Evolutionary conservation across 164 flowering plant genomes (phyloP).

Genomic region (Tetracentron sinense): DNA sequence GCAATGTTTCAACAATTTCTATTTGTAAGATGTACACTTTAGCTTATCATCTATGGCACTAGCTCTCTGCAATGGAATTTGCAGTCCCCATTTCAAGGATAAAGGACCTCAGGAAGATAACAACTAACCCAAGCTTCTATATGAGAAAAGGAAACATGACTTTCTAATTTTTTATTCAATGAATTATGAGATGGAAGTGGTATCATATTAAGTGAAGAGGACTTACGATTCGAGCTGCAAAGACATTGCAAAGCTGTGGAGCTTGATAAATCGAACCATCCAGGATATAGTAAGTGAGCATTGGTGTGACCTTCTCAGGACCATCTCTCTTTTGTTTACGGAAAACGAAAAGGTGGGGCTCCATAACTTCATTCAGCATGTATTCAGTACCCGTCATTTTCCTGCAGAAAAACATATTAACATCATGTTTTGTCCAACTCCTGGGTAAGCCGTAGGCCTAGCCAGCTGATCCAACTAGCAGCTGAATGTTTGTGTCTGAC

Average conservation of each 20-base stretch:
- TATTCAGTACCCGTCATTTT: conserved; percentile 89
- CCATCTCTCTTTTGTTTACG: conserved; percentile 94
- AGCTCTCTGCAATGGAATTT: not conserved
- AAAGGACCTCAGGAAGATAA: not conserved
- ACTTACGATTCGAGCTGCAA: conserved; percentile 87
- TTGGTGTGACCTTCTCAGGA: conserved; percentile 88
- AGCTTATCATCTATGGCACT: not conserved
- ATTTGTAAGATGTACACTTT: too few species aligned
- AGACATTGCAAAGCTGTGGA: conserved; percentile 89
- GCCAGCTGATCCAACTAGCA: too few species aligned
- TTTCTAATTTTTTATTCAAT: too few species aligned
- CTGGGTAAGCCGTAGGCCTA: too few species aligned
- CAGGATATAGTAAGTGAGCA: conserved; percentile 83
- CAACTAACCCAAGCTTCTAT: not conserved
- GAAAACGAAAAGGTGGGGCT: conserved; percentile 85
- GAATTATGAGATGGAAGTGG: too few species aligned
- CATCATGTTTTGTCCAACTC: too few species aligned
- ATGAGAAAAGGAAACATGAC: not conserved
- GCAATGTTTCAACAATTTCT: not conserved
- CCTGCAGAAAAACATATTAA: conserved; percentile 33
- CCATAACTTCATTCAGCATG: conserved; percentile 75
- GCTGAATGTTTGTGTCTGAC: too few species aligned
- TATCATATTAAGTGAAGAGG: too few species aligned
- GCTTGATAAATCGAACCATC: conserved; percentile 98
- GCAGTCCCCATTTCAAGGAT: not conserved